phyloP scores from a whole-genome alignment of 441 rosid genomes.

The Gossypium lobatum region DNA sequence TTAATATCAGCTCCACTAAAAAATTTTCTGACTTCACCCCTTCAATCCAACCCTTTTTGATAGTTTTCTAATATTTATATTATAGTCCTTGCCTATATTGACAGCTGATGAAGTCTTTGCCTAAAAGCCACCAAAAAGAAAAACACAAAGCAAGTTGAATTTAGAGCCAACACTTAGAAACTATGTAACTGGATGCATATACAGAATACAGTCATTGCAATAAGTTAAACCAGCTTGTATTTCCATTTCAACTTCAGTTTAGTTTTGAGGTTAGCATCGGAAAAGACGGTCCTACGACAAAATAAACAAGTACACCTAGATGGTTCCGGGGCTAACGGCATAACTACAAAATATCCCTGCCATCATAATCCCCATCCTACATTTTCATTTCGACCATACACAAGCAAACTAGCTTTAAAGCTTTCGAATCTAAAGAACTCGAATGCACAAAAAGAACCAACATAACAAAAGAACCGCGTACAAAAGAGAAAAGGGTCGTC shows the following conservation, averaged over 20 bases:
- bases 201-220: slow-evolving; percentile 2
- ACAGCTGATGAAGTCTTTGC: too few relatives aligned
- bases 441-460: slow-evolving; percentile 34
- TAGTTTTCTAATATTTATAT: too few relatives aligned
- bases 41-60: too few relatives aligned
- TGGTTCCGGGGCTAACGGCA: slow-evolving; percentile 30
- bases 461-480: slow-evolving; percentile 13
- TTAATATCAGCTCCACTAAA: too few relatives aligned
- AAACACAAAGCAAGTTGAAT: not conserved
- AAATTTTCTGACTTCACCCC: too few relatives aligned
- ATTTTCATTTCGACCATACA: slow-evolving; percentile 39
- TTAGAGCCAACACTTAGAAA: not conserved
- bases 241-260: slow-evolving; percentile 26
- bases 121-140: not conserved
- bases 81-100: too few relatives aligned
- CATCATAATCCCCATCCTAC: slow-evolving; percentile 34
- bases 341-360: slow-evolving; percentile 40
- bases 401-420: slow-evolving; percentile 20
- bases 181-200: not conserved
- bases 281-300: slow-evolving; percentile 12
- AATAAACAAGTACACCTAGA: slow-evolving; percentile 28
- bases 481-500: slow-evolving; percentile 30
- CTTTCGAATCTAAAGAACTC: slow-evolving; percentile 39
- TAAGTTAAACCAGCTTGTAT: slow-evolving; percentile 22
- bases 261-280: slow-evolving; percentile 32